phyloP scores from a whole-genome alignment of 345 rosid genomes.

The Cochlearia excelsa region DNA sequence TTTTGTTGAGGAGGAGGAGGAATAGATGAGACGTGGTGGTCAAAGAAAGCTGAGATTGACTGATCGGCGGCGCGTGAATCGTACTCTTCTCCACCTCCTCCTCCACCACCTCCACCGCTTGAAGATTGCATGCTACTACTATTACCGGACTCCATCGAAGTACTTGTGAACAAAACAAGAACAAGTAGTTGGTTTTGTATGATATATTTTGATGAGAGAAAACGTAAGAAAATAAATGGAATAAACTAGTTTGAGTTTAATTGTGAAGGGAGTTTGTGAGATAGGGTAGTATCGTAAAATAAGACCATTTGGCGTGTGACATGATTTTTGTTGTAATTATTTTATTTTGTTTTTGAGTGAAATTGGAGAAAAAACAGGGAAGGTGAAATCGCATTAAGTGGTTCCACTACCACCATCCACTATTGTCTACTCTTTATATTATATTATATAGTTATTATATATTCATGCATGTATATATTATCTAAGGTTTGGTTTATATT shows the following conservation, averaged over 20 bases:
- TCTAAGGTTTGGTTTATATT: slow-evolving; percentile 21
- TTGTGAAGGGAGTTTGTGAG: not conserved
- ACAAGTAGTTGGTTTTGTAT: not conserved
- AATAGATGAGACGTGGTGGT: slow-evolving; percentile 35
- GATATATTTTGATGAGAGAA: slow-evolving; percentile 17
- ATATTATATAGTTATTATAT: slow-evolving; percentile 7
- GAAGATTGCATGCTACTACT: slow-evolving; percentile 86
- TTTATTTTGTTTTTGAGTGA: slow-evolving; percentile 29
- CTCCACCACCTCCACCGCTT: slow-evolving; percentile 52
- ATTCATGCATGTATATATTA: not conserved
- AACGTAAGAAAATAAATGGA: slow-evolving; percentile 15
- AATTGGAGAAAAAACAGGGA: slow-evolving; percentile 29
- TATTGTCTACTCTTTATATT: slow-evolving; percentile 34
- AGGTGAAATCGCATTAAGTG: slow-evolving; percentile 40
- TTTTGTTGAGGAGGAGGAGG: slow-evolving; percentile 37
- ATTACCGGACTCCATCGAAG: slow-evolving; percentile 79
- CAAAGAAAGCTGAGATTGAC: slow-evolving; percentile 51
- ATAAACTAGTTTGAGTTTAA: slow-evolving; percentile 12
- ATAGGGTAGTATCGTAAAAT: slow-evolving; percentile 27
- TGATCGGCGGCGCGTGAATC: slow-evolving; percentile 62
- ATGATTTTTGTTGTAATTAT: slow-evolving; percentile 1
- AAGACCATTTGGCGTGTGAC: slow-evolving; percentile 15
- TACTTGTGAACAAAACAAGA: not conserved
- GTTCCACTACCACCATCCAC: slow-evolving; percentile 46
- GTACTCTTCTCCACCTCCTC: slow-evolving; percentile 60